Percentiles rank a stretch among this genome's conserved stretches.
phyloP scores from a whole-genome alignment of 257 asterid genomes.

The Solanum megistacrolobum region DNA sequence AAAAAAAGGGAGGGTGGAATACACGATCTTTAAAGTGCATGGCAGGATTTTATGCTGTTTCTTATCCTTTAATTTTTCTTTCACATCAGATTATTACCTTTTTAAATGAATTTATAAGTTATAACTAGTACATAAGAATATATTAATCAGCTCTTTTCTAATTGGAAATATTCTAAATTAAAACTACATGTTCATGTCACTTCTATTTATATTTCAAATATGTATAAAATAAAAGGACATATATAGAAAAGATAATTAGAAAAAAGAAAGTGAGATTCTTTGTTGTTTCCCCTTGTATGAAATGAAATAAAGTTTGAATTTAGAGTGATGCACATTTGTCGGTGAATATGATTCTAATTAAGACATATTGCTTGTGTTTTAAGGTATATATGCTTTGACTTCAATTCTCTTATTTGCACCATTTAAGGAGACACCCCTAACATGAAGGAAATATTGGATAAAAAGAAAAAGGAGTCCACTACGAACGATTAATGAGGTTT shows the following conservation, averaged over 20 bases:
- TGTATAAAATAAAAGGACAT: background rate
- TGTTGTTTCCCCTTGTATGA: background rate
- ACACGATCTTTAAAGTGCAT: background rate
- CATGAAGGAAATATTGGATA: background rate
- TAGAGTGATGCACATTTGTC: background rate
- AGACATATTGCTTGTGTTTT: background rate
- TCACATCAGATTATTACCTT: background rate
- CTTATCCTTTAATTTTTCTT: background rate
- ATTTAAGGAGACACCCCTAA: background rate
- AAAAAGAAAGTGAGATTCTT: background rate
- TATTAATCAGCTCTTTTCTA: background rate
- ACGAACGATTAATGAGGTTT: background rate
- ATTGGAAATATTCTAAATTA: background rate
- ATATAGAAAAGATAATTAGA: background rate
- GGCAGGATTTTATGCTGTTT: background rate
- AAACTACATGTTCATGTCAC: background rate
- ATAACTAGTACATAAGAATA: background rate
- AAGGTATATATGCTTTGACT: background rate
- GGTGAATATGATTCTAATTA: background rate
- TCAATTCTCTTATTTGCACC: background rate
- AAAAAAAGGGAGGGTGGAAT: background rate
- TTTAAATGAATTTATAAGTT: background rate
- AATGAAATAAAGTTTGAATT: background rate
- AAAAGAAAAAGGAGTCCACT: background rate
- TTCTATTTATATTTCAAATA: background rate